Base-by-base conservation (phyloP, 257 asterid species). In the Ilex aquifolium region DNA sequence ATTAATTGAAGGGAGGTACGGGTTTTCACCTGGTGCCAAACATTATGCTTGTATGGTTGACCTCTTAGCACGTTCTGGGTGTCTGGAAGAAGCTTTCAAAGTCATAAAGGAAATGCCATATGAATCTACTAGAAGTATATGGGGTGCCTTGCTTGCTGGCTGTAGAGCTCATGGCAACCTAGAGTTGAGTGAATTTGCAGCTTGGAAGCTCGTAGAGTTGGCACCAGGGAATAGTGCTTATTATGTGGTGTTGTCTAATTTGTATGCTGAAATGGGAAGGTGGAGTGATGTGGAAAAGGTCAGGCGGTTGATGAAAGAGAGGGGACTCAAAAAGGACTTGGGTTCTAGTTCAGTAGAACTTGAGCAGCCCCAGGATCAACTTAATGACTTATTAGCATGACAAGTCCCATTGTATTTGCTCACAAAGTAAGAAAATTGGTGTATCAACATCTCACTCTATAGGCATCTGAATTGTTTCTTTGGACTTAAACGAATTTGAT, bases 131-230 rank as follows among this genome's bases (percentile, higher is more conserved):
- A 82, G 57, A 72, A 75, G 79, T 62, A 72, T 80, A 10, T 90
- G 92, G 95, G 95, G 95, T 15, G 85, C 88, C 2, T 69, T 90
- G 70, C 82, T 85, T 52, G 68, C 76, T 42, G 85, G 85, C 40
- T 72, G 88, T 63, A 75, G 83, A 56, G 73, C 82, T 44, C 82
- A 83, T 8, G 85, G 74, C 3, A 68, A 79, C 60, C 63, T 56
- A 36, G 88, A 81, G 50, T 3, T 82, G 76, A 61, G 86, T 49
- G 95, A 85, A 71, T 11, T 80, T 50, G 90, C 87, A 62, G 91
- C 95, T 13, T 65, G 80, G 86, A 90, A 81, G 59, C 80, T 90
- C 0, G 78, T 87, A 72, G 84, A 82, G 73, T 49, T 81, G 79
- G 91, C 82, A 8, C 97, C 89, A 0, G 63, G 44, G 30, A 76